Base-by-base conservation (phyloP, 1,284 basidiomycete species). In the Earliella scabrosa region DNA sequence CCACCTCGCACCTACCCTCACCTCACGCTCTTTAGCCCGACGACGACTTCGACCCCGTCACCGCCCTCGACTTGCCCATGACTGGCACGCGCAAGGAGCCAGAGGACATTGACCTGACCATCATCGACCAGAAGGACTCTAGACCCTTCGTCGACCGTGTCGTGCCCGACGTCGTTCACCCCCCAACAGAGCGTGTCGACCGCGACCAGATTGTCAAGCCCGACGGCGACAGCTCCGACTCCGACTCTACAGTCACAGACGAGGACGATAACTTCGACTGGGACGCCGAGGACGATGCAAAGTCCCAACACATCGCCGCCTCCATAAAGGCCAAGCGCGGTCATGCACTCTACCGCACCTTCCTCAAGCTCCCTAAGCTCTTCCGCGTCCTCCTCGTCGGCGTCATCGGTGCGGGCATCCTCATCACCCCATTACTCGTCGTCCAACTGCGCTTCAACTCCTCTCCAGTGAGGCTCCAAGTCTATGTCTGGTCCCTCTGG, bases 401-500 rank as follows among this genome's bases (percentile, higher is more conserved):
- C 18, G 45, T 78, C 16, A 58, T 90, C n/a, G 87, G 87, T 29
- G 77, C 77, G 21, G 82, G 80, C 26, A 76, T 91, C 60, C 75
- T 89, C 52, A 84, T 90, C 61, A 80, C 86, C 0, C 90, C 89
- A 3, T 75, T 88, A 44, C 74, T 91, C 58, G 82, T 92, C 57
- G 82, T 90, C 57, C 74, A 86, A 57, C 70, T 90, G 51, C 78
- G 78, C 51, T 92, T 89, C 68, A 75, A 73, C 52, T 71, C 73
- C 44, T 82, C 70, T 58, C 61, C 73, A 16, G 81, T 76, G 11
- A 77, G 77, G 50, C 71, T 75, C 14, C 84, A 89, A 60, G 83
- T 89, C 7, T 78, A 81, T 58, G 77, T 80, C 4, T 90, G 88
- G 88, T 89, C 86, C 4, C 71, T 91, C 32, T 92, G 90, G 89